Conservation (phyloP, 2,329 filamentous ascomycete species). For the Xylariaceae sp. region DNA sequence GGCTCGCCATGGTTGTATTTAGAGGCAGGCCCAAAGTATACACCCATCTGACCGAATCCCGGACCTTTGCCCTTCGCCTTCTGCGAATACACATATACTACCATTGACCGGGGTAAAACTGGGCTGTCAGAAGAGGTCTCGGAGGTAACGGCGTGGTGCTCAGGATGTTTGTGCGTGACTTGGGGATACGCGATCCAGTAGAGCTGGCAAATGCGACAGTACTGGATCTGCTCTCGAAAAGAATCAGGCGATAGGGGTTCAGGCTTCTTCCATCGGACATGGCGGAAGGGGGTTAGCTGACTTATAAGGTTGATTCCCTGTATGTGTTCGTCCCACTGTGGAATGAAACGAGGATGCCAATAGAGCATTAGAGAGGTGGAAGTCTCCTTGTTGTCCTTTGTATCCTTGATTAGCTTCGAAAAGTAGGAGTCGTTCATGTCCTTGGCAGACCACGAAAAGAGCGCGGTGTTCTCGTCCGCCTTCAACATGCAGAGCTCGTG, state of each 20-base stretch:
- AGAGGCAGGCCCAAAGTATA: slow-evolving; percentile 7
- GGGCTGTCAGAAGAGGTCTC: neutral
- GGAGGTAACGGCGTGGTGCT: neutral
- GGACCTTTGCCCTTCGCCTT: neutral
- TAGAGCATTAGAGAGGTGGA: neutral
- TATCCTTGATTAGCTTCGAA: neutral
- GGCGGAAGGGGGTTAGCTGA: neutral
- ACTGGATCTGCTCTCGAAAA: neutral
- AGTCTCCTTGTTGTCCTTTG: neutral
- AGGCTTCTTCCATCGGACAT: slow-evolving; percentile 1
- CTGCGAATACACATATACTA: slow-evolving; percentile 3
- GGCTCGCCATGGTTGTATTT: slow-evolving; percentile 5
- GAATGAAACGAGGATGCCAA: slow-evolving; percentile 5
- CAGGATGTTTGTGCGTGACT: neutral
- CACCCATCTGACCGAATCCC: neutral
- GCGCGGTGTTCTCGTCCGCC: no score
- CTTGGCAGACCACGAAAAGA: neutral
- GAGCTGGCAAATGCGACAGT: slow-evolving; percentile 4
- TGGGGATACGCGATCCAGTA: slow-evolving; percentile 5
- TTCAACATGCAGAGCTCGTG: no score
- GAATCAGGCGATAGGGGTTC: neutral
- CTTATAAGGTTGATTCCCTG: neutral
- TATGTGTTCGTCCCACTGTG: slow-evolving; percentile 8
- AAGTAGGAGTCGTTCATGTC: neutral
- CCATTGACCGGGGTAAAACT: slow-evolving; percentile 1